Evolutionary conservation across 352 stramenopile genomes (phyloP).

Genomic region (Thalassiosira mediterranea): DNA sequence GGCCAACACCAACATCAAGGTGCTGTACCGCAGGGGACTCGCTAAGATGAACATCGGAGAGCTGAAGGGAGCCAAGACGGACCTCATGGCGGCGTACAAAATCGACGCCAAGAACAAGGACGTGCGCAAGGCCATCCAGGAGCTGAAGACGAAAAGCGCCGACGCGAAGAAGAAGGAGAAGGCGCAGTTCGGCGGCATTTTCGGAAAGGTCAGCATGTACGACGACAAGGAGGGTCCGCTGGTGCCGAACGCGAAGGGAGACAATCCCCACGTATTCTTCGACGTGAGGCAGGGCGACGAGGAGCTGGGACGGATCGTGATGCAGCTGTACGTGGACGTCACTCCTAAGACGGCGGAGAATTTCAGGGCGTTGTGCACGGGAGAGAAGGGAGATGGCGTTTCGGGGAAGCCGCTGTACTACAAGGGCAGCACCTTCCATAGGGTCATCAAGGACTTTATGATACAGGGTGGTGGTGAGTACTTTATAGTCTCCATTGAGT

Average conservation of each 20-base stretch:
- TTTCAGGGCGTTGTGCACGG: slow-evolving; percentile 92
- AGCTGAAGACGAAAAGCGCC: slow-evolving; percentile 70
- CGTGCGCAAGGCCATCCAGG: slow-evolving; percentile 69
- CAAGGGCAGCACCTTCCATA: slow-evolving; percentile 95
- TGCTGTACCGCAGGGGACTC: slow-evolving; percentile 85
- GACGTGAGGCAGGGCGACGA: slow-evolving; percentile 89
- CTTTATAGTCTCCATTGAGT: no score
- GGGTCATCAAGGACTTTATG: slow-evolving; percentile 87
- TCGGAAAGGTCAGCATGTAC: slow-evolving; percentile 96
- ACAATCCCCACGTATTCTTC: slow-evolving; percentile 98
- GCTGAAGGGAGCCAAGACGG: slow-evolving; percentile 85
- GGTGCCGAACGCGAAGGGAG: slow-evolving; percentile 78
- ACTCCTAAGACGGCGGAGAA: slow-evolving; percentile 97
- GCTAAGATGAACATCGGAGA: slow-evolving; percentile 83
- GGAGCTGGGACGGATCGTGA: slow-evolving; percentile 77
- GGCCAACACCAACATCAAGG: slow-evolving; percentile 85
- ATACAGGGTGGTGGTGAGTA: slow-evolving; percentile 91
- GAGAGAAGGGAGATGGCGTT: slow-evolving; percentile 89
- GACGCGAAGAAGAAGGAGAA: slow-evolving; percentile 95
- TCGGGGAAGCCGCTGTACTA: slow-evolving; percentile 98
- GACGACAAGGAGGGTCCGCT: slow-evolving; percentile 91
- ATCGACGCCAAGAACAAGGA: slow-evolving; percentile 87
- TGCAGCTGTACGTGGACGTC: slow-evolving; percentile 92
- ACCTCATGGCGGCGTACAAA: slow-evolving; percentile 85
- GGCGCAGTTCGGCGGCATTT: slow-evolving; percentile 93